Evolutionary conservation across 2,329 filamentous ascomycete species (phyloP).

Genomic region (Alternaria novae-zelandiae): DNA sequence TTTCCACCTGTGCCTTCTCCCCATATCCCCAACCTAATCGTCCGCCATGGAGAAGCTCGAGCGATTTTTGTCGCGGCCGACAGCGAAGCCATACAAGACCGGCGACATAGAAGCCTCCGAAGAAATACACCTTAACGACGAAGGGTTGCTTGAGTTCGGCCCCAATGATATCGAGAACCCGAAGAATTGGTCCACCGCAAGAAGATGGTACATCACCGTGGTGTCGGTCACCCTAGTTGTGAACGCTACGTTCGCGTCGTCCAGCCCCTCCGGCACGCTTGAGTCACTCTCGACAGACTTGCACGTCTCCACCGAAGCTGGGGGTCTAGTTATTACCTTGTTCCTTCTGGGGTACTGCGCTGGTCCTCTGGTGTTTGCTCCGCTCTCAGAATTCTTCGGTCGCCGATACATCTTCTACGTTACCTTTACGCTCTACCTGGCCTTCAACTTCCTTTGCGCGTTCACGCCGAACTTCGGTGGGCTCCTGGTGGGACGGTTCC

Average conservation of each 20-base stretch:
- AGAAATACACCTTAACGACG: not conserved
- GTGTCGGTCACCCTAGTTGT: not conserved
- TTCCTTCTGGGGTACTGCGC: not conserved
- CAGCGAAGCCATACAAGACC: not conserved
- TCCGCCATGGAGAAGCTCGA: not conserved
- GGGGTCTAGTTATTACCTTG: not conserved
- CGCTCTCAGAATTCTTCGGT: not conserved
- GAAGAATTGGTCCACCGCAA: not conserved
- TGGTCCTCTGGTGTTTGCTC: not conserved
- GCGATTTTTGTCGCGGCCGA: not conserved
- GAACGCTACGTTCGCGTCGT: not conserved
- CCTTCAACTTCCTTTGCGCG: not conserved
- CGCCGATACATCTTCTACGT: not conserved
- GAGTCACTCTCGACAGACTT: not conserved
- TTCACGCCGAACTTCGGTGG: not conserved
- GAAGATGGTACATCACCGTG: not conserved
- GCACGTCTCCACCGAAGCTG: not conserved
- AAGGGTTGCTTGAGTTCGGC: not conserved
- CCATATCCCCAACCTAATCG: not conserved
- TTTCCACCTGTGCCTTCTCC: not conserved
- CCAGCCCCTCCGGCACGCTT: not conserved
- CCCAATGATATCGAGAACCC: not conserved
- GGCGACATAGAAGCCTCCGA: not conserved
- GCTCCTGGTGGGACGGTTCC: not conserved
- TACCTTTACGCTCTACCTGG: not conserved